A percentile compares a stretch with the other conserved stretches of the same genome.
phyloP scores from a whole-genome alignment of 192 early-diverging fungal species.

The Lobosporangium transversale region DNA sequence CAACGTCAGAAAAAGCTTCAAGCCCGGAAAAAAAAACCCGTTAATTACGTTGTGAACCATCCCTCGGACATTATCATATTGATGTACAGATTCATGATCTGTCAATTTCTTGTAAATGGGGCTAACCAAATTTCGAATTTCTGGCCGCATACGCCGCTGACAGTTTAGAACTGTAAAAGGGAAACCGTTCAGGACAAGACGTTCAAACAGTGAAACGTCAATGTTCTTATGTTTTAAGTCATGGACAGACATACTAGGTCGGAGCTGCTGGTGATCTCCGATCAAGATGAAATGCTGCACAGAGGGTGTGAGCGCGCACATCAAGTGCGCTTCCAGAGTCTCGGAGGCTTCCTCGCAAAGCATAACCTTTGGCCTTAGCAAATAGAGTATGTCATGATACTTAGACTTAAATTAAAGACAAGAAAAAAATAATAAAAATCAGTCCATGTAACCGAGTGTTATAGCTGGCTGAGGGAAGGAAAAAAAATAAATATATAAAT shows the following conservation, averaged over 20 bases:
- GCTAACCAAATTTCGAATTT: constrained; percentile 58
- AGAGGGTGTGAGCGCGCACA: constrained; percentile 57
- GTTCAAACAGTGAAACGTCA: constrained; percentile 65
- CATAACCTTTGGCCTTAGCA: constrained; percentile 58
- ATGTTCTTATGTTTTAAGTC: constrained; percentile 53
- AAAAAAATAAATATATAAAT: no score
- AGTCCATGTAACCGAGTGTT: no score
- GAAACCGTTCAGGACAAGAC: constrained; percentile 55
- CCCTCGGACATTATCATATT: constrained; percentile 55
- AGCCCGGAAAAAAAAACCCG: no score
- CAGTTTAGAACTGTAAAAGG: constrained; percentile 54
- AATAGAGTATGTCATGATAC: constrained; percentile 61
- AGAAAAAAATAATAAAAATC: no score
- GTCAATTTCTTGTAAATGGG: constrained; percentile 60
- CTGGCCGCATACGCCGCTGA: constrained; percentile 68
- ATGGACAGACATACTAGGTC: constrained; percentile 62
- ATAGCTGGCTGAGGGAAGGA: no score
- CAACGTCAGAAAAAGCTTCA: no score
- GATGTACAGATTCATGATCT: constrained; percentile 53
- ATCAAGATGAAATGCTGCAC: constrained; percentile 65
- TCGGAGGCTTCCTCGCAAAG: constrained; percentile 70
- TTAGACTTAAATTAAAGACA: constrained; percentile 65
- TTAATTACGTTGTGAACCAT: constrained; percentile 56
- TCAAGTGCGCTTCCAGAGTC: constrained; percentile 65
- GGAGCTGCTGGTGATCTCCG: constrained; percentile 69